Conservation (phyloP, 768 basidiomycete species). For the Antrodiella citrinella region DNA sequence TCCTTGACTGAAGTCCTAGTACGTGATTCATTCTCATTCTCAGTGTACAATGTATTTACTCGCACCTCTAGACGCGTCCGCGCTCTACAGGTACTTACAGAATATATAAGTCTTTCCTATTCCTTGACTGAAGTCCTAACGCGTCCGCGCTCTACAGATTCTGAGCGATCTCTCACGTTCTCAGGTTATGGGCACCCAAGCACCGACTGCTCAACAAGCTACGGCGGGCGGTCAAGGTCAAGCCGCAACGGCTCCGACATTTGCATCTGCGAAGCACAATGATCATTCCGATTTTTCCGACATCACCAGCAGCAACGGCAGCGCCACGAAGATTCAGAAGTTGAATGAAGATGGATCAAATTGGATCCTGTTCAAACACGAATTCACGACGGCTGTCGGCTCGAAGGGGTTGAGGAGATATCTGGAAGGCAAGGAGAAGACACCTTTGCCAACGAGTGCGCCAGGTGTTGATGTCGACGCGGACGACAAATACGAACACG, state of each 20-base stretch:
- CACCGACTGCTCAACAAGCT: not conserved
- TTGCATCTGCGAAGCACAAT: slow-evolving; percentile 17
- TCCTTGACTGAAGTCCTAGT: too few species aligned
- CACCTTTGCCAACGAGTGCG: not conserved
- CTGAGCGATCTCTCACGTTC: too few species aligned
- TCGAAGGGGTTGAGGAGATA: slow-evolving; percentile 8
- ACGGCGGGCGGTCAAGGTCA: slow-evolving; percentile 15
- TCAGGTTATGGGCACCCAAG: not conserved
- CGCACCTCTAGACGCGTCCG: too few species aligned
- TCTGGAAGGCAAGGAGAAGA: slow-evolving; percentile 7
- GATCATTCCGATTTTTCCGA: not conserved
- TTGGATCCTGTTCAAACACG: slow-evolving; percentile 8
- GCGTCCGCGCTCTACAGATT: too few species aligned
- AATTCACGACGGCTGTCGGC: slow-evolving; percentile 5
- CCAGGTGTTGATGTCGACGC: slow-evolving; percentile 5
- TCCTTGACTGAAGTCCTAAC: too few species aligned
- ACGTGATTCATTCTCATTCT: too few species aligned
- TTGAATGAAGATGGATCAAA: slow-evolving; percentile 8
- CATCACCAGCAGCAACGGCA: not conserved
- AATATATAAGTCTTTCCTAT: too few species aligned
- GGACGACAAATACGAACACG: slow-evolving; percentile 8
- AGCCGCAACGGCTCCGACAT: slow-evolving; percentile 17
- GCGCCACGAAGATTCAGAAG: slow-evolving; percentile 3
- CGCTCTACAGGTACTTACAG: too few species aligned
- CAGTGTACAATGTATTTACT: too few species aligned